phyloP scores from a whole-genome alignment of 108 stramenopile species.

The Pseudonitzschia multistriata region DNA sequence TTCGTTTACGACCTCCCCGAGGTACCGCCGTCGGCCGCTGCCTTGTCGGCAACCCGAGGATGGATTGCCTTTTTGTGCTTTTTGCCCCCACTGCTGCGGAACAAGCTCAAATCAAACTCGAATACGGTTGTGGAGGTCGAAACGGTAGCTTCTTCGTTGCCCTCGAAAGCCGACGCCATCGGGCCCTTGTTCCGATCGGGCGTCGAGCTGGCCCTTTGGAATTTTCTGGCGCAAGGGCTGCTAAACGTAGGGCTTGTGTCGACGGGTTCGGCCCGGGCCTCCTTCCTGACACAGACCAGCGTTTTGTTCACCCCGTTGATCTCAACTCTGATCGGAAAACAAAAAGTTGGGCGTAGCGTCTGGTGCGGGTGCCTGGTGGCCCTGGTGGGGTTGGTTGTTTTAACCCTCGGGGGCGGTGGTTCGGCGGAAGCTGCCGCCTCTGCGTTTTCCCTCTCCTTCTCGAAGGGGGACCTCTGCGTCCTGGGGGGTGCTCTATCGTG shows the following conservation, averaged over 20 bases:
- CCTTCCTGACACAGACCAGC: conserved; percentile 68
- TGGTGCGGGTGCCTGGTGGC: conserved; percentile 57
- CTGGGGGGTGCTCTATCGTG: conserved; percentile 63
- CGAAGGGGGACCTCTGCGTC: conserved; percentile 51
- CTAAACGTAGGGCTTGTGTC: conserved; percentile 53
- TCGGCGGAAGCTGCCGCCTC: conserved; percentile 7
- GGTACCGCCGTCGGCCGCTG: conserved; percentile 43
- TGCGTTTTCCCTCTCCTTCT: conserved; percentile 21
- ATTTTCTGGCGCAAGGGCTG: conserved; percentile 63
- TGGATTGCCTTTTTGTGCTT: conserved; percentile 50
- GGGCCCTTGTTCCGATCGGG: conserved; percentile 39
- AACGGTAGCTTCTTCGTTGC: background rate
- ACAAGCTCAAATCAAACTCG: conserved; percentile 1
- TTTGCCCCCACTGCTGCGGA: conserved; percentile 37
- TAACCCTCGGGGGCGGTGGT: conserved; percentile 34
- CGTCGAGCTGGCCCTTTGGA: conserved; percentile 62
- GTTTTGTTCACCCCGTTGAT: conserved; percentile 67
- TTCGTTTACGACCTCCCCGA: conserved; percentile 43
- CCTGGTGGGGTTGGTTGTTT: conserved; percentile 41
- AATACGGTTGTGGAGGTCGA: background rate
- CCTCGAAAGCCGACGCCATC: background rate
- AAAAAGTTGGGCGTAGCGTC: conserved; percentile 34
- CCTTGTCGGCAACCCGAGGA: conserved; percentile 48
- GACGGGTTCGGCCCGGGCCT: conserved; percentile 52
- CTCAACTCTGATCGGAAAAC: conserved; percentile 46